Percentiles rank a stretch among this genome's conserved stretches.
phyloP scores from a whole-genome alignment of 2,329 filamentous ascomycete genomes.

The Arthrobotrys pseudoclavata region DNA sequence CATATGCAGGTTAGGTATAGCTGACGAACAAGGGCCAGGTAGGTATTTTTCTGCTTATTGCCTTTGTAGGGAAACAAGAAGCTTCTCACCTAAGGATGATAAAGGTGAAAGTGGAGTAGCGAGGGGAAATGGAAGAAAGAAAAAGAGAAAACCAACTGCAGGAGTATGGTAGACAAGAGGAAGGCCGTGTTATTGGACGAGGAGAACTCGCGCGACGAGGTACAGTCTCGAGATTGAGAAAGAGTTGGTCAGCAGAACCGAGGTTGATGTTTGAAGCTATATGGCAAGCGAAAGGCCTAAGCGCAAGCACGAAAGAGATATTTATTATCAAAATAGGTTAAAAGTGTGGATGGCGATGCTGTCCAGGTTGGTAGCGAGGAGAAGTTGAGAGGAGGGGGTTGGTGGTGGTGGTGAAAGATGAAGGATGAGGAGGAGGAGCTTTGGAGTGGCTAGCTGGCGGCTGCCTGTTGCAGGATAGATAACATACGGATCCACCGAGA shows the following conservation, averaged over 20 bases:
- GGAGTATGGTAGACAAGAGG: not conserved
- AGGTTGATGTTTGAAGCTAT: constrained; percentile 13
- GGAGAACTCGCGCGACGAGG: constrained; percentile 24
- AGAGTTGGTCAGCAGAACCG: constrained; percentile 19
- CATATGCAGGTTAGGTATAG: constrained; percentile 15
- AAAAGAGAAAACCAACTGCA: not conserved
- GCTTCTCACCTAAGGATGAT: constrained; percentile 12
- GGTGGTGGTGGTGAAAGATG: not conserved
- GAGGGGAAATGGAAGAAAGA: not conserved
- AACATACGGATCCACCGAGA: constrained; percentile 49
- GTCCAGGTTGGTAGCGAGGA: not conserved
- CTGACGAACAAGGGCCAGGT: constrained; percentile 18
- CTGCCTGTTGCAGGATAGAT: constrained; percentile 29
- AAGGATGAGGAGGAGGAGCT: constrained; percentile 5
- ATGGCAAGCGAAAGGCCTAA: not conserved
- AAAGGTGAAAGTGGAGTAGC: not conserved
- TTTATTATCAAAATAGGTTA: not conserved
- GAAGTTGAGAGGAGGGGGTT: not conserved
- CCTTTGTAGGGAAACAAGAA: not conserved
- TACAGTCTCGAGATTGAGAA: constrained; percentile 7
- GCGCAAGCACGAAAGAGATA: not conserved
- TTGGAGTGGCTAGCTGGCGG: constrained; percentile 22
- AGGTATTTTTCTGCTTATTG: constrained; percentile 17
- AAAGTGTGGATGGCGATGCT: not conserved
- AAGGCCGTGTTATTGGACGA: not conserved